Conservation (phyloP, 2,329 filamentous ascomycete species). For the Chaetoscypha palmicola region DNA sequence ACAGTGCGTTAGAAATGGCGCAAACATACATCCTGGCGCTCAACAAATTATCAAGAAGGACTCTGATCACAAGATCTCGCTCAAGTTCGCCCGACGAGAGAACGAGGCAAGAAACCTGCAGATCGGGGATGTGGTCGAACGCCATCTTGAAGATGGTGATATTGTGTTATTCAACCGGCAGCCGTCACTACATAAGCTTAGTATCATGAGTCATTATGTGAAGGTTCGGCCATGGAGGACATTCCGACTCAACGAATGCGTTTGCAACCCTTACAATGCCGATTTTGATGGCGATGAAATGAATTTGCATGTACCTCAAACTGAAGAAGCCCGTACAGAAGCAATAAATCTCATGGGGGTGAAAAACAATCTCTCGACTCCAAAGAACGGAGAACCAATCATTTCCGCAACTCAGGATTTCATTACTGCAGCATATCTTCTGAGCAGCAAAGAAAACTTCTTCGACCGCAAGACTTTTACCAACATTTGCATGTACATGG, state of each 20-base stretch:
- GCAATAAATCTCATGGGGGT: conserved; percentile 97
- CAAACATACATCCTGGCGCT: conserved; percentile 77
- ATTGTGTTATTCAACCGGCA: conserved; percentile 97
- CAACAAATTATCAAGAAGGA: conserved; percentile 72
- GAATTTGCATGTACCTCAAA: conserved; percentile 97
- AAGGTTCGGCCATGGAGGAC: conserved; percentile 94
- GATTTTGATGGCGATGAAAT: conserved; percentile 99
- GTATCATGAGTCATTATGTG: conserved; percentile 92
- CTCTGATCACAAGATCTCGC: conserved; percentile 59
- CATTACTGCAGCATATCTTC: conserved; percentile 86
- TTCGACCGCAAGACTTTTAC: conserved; percentile 84
- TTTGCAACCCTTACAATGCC: conserved; percentile 95
- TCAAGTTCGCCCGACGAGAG: conserved; percentile 68
- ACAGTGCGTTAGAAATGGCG: conserved; percentile 67
- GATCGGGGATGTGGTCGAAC: conserved; percentile 84
- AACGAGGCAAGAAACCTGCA: conserved; percentile 66
- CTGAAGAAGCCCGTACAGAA: conserved; percentile 91
- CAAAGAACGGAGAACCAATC: conserved; percentile 95
- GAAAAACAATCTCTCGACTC: conserved; percentile 90
- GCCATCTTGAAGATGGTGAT: conserved; percentile 91
- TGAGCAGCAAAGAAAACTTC: conserved; percentile 90
- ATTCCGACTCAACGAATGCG: conserved; percentile 95
- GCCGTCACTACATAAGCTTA: conserved; percentile 94
- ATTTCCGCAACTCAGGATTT: conserved; percentile 99
- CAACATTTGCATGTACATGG: conserved; percentile 90